Conservation (phyloP, 768 basidiomycete species). For the Rubroboletus pulcherrimus region DNA sequence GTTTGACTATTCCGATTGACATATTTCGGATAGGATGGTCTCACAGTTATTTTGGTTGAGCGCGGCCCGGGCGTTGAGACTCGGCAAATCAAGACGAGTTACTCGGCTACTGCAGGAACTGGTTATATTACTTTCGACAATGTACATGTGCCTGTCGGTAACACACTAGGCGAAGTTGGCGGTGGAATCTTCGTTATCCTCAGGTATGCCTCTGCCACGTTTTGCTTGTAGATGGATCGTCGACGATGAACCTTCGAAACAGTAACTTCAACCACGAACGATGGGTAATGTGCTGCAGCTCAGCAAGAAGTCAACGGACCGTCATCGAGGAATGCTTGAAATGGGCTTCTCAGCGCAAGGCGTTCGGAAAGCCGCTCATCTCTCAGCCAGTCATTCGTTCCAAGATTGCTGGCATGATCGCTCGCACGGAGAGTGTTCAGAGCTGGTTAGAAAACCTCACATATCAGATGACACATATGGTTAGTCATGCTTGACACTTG, state of each 20-base stretch:
- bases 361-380: slow-evolving; percentile 84
- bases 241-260: slow-evolving; percentile 12
- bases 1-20: slow-evolving; percentile 21
- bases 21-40: slow-evolving; percentile 40
- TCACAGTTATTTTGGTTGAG: slow-evolving; percentile 66
- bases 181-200: slow-evolving; percentile 61
- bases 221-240: background rate
- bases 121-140: slow-evolving; percentile 80
- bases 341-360: slow-evolving; percentile 88
- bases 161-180: slow-evolving; percentile 67
- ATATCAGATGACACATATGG: slow-evolving; percentile 86
- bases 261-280: slow-evolving; percentile 95
- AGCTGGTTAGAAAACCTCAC: slow-evolving; percentile 87
- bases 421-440: slow-evolving; percentile 76
- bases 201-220: slow-evolving; percentile 32
- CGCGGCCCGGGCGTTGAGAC: slow-evolving; percentile 62
- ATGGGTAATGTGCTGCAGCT: slow-evolving; percentile 85
- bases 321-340: slow-evolving; percentile 83
- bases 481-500: slow-evolving; percentile 16
- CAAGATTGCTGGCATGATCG: slow-evolving; percentile 88
- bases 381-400: slow-evolving; percentile 83
- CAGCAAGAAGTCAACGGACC: slow-evolving; percentile 64
- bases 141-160: slow-evolving; percentile 81
- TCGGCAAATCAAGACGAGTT: slow-evolving; percentile 74
- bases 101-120: slow-evolving; percentile 85